Conservation (phyloP, 441 rosid species). For the Macaranga tanarius region DNA sequence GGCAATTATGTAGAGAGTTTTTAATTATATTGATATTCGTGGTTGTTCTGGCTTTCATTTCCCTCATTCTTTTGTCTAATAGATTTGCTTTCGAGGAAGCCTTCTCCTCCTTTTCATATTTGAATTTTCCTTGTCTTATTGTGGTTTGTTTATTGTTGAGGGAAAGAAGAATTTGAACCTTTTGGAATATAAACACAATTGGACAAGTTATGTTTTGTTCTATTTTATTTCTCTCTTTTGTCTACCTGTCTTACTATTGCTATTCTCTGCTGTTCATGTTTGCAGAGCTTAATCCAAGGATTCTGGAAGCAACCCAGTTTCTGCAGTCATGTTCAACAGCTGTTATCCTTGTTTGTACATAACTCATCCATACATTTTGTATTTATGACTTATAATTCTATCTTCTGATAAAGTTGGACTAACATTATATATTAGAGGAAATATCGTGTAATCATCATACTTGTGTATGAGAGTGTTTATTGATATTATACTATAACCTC, state of each 20-base stretch:
- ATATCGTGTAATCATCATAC: not conserved
- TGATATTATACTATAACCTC: not conserved
- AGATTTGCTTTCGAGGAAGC: not conserved
- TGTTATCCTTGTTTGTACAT: slow-evolving; percentile 96
- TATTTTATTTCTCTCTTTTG: not conserved
- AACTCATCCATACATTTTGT: slow-evolving; percentile 33
- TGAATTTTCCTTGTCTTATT: too few species aligned
- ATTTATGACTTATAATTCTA: not conserved
- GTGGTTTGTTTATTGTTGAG: too few species aligned
- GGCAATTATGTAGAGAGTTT: not conserved
- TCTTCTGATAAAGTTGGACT: not conserved
- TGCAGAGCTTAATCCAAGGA: slow-evolving; percentile 49
- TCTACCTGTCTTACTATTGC: not conserved
- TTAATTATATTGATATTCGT: not conserved
- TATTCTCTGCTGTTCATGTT: slow-evolving; percentile 18
- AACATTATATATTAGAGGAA: not conserved
- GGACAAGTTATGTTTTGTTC: not conserved
- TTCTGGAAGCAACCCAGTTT: slow-evolving; percentile 44
- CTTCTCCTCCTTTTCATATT: not conserved
- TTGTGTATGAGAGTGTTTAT: not conserved
- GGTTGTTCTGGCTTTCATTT: not conserved
- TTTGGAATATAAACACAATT: not conserved
- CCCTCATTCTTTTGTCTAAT: not conserved
- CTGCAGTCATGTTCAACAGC: slow-evolving; percentile 56
- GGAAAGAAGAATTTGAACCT: too few species aligned